phyloP scores from a whole-genome alignment of 2,329 filamentous ascomycete genomes.

The Bipolaris bicolor region DNA sequence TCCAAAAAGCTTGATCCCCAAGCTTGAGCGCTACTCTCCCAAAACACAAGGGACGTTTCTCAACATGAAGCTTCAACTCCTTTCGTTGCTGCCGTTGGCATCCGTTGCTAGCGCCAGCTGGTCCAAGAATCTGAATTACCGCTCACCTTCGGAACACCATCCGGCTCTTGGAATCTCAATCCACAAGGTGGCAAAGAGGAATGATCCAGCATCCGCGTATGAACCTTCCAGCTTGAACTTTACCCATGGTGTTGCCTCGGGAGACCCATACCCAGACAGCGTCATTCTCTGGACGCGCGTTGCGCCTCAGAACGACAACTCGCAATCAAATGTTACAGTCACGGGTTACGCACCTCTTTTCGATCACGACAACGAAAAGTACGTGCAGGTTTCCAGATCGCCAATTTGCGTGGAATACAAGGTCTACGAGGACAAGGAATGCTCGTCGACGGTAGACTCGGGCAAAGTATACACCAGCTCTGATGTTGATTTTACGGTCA shows the following conservation, averaged over 20 bases:
- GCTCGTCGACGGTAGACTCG: slow-evolving; percentile 56
- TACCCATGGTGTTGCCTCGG: slow-evolving; percentile 56
- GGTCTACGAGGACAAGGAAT: slow-evolving; percentile 59
- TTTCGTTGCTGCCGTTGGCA: slow-evolving; percentile 26
- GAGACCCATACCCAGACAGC: slow-evolving; percentile 53
- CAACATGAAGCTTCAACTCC: slow-evolving; percentile 37
- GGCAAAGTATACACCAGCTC: slow-evolving; percentile 72
- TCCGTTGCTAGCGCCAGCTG: slow-evolving; percentile 34
- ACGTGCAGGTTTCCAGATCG: slow-evolving; percentile 60
- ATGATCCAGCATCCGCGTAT: slow-evolving; percentile 32
- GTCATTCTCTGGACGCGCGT: slow-evolving; percentile 46
- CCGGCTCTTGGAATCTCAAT: slow-evolving; percentile 69
- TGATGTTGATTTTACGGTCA: slow-evolving; percentile 73
- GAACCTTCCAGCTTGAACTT: slow-evolving; percentile 36
- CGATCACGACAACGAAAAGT: slow-evolving; percentile 61
- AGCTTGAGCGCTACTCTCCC: slow-evolving; percentile 5
- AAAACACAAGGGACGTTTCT: slow-evolving; percentile 6
- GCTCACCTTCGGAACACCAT: slow-evolving; percentile 69
- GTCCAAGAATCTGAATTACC: slow-evolving; percentile 68
- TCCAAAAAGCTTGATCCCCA: slow-evolving; percentile 11
- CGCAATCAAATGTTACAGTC: slow-evolving; percentile 57
- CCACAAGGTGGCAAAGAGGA: slow-evolving; percentile 64
- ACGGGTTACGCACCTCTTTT: slow-evolving; percentile 63
- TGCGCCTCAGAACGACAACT: slow-evolving; percentile 49
- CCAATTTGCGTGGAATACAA: slow-evolving; percentile 73